These are phyloP conservation scores for Tuber melanosporum DNA, from an alignment of 495 filamentous ascomycete species.

Conservation along the genomic window DNA sequence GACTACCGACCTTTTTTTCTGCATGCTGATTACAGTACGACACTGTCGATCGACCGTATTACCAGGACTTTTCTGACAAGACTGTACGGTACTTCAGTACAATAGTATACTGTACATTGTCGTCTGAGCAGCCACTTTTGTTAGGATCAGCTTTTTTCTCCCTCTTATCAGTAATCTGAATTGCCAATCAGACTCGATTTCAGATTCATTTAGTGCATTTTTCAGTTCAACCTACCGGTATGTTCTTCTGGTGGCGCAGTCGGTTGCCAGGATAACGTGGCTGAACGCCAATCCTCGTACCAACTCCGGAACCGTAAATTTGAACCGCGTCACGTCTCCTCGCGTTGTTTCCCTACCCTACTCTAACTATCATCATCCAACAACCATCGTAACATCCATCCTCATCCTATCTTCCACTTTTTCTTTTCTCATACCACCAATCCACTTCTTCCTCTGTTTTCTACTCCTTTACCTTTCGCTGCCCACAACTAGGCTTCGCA, in stretches of 20 bases:
- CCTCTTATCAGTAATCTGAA: no score
- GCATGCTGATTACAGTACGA: no score
- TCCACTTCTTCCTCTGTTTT: neutral
- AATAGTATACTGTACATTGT: no score
- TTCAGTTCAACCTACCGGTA: no score
- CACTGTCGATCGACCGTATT: no score
- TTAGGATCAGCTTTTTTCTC: no score
- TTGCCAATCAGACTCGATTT: no score
- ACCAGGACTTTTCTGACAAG: no score
- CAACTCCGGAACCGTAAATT: neutral
- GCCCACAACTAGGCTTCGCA: neutral
- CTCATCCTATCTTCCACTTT: neutral
- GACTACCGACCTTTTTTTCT: no score
- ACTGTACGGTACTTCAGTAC: no score
- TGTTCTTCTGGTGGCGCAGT: neutral
- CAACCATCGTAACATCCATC: neutral
- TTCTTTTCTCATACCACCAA: neutral
- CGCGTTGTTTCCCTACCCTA: slow-evolving; percentile 1
- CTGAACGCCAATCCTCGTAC: neutral
- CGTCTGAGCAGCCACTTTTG: no score
- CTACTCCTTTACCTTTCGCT: neutral
- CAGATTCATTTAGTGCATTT: no score
- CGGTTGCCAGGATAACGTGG: neutral
- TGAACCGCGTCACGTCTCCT: slow-evolving; percentile 4
- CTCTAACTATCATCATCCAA: slow-evolving; percentile 1